phyloP scores from a whole-genome alignment of 2,329 filamentous ascomycete genomes.

The Colletotrichum graminicola region DNA sequence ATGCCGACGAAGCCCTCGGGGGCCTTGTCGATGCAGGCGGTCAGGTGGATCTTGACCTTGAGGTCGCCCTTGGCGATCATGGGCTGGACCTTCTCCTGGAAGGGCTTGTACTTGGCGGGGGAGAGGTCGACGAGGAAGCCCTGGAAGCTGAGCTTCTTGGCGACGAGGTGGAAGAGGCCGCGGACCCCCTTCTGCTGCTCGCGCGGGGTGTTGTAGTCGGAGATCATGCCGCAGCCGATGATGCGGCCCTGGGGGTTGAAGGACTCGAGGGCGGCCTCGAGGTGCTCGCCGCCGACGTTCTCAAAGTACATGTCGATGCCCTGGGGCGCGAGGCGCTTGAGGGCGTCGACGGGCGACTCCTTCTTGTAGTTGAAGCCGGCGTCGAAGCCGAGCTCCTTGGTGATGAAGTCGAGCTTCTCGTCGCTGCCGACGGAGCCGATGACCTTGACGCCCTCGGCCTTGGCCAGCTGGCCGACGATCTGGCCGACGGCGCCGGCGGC shows the following conservation, averaged over 20 bases:
- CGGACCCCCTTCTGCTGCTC: constrained; percentile 73
- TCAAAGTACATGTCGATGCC: constrained; percentile 79
- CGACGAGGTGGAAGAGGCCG: constrained; percentile 74
- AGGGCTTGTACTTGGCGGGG: constrained; percentile 74
- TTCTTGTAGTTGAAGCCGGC: constrained; percentile 90
- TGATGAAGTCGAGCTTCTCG: constrained; percentile 79
- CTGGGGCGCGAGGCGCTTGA: constrained; percentile 78
- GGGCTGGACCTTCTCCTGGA: constrained; percentile 79
- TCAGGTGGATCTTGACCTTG: constrained; percentile 76
- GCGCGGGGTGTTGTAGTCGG: constrained; percentile 75
- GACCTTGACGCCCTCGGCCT: constrained; percentile 82
- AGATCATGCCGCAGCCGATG: constrained; percentile 77
- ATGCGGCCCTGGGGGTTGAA: constrained; percentile 76
- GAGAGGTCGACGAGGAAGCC: constrained; percentile 86
- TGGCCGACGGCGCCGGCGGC: constrained; percentile 87
- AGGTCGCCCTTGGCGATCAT: constrained; percentile 83
- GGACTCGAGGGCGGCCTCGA: constrained; percentile 59
- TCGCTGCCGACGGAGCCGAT: constrained; percentile 85
- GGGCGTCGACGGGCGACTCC: constrained; percentile 76
- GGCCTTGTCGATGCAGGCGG: constrained; percentile 83
- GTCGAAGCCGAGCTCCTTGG: constrained; percentile 64
- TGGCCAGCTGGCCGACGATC: constrained; percentile 85
- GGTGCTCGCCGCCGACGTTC: constrained; percentile 66
- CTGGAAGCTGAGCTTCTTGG: constrained; percentile 76
- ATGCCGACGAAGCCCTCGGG: constrained; percentile 80